phyloP scores from a whole-genome alignment of 768 basidiomycete species.

The Collybia mongolica region DNA sequence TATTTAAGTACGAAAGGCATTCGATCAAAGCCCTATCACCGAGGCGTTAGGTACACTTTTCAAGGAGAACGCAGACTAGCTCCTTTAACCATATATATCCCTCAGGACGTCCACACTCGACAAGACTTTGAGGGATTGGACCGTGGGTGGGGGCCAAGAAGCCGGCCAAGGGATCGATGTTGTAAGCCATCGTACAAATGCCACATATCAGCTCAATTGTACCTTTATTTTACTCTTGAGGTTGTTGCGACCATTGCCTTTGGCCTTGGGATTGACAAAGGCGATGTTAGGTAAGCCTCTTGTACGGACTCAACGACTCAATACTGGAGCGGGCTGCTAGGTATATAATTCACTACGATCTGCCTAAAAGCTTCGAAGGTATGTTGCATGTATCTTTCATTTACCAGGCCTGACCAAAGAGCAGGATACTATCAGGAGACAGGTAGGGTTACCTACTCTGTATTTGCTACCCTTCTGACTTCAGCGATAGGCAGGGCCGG shows the following conservation, averaged over 20 bases:
- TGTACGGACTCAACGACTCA: too few species aligned
- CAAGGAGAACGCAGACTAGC: neutral
- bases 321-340: conserved; percentile 23
- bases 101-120: conserved; percentile 50
- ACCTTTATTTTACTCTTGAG: conserved; percentile 25
- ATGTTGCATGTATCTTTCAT: conserved; percentile 7
- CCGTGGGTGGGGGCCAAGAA: conserved; percentile 42
- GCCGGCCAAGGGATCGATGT: conserved; percentile 56
- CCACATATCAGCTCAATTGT: too few species aligned
- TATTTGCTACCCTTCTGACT: conserved; percentile 3
- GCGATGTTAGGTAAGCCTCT: conserved; percentile 58
- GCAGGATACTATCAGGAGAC: conserved; percentile 88
- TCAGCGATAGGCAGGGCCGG: conserved; percentile 64
- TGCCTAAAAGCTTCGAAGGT: conserved; percentile 86
- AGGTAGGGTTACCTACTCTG: conserved; percentile 37
- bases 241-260: conserved; percentile 83
- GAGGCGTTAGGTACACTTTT: conserved; percentile 54
- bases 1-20: conserved; percentile 69
- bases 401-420: conserved; percentile 2
- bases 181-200: conserved; percentile 32
- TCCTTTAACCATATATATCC: neutral
- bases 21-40: conserved; percentile 71
- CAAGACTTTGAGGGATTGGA: conserved; percentile 61
- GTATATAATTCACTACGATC: conserved; percentile 80
- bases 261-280: conserved; percentile 85